Base-by-base conservation (phyloP, 73 alveolate genomes). In the Breviolum minutum region DNA sequence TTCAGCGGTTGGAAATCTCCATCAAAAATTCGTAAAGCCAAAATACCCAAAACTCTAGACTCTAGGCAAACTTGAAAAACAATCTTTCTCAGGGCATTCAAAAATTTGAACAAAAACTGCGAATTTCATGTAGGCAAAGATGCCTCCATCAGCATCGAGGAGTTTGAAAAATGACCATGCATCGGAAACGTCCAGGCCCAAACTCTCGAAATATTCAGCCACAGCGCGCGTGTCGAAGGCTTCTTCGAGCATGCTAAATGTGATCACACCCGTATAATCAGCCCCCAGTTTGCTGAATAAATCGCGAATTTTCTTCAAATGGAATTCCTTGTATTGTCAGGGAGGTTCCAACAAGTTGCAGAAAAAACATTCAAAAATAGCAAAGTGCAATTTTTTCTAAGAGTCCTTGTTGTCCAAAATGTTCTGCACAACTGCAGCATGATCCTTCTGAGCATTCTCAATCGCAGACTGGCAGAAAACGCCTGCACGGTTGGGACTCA, bases 401-500 rank as follows among this genome's bases (percentile, higher is more conserved):
- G 71, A 0, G 29, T 32, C 96, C 61, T 89, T 89, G 86, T 89
- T 89, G 71, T 89, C 96, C 68, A 89, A 76, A 27, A 89, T 89
- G 73, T 17, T 69, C 87, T 89, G 96, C 14, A 89, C 96, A 26
- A 89, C 86, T 14, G 96, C 96, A 0, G 96, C 96, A 40, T 89
- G 96, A 80, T 89, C 95, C 60, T 87, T 87, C 95, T 87, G 95
- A 6, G 95, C 95, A 24, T 68, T 63, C 77, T 87, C 95, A 30
- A 87, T 87, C 17, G 95, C 95, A 14, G 95, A 68, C 27, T 87
- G 95, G 84, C 95, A 87, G 83, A 87, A 87, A 12, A 87, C 95
- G 30, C 90, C 90, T 73, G 61, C 64, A 14, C 77, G 54, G 3
- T 40, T 0, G 54, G 54, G 54, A n/a, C n/a, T n/a, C n/a, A n/a